Evolutionary conservation across 495 filamentous ascomycete species (phyloP).

Genomic region (Parachaetomium inaequale): DNA sequence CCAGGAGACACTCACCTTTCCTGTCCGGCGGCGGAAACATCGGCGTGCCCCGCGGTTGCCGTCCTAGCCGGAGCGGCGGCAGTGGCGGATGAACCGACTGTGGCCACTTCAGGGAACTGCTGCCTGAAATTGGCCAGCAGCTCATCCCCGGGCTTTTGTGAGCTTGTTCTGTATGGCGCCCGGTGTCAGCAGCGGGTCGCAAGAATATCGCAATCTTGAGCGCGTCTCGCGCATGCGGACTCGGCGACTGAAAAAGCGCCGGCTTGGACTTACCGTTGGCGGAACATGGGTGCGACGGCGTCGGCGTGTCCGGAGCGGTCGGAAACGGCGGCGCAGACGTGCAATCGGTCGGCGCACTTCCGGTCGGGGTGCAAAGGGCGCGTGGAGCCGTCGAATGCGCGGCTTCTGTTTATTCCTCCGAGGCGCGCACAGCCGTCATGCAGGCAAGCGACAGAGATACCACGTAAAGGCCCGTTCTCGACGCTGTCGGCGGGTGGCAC

Average conservation of each 20-base stretch:
- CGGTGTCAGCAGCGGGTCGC: slow-evolving; percentile 26
- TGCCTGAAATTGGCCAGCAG: slow-evolving; percentile 80
- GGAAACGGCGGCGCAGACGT: background rate
- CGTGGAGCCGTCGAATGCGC: background rate
- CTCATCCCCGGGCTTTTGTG: slow-evolving; percentile 83
- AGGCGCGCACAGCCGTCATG: slow-evolving; percentile 7
- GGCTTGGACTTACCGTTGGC: slow-evolving; percentile 33
- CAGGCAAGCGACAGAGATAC: background rate
- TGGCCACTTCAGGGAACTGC: slow-evolving; percentile 63
- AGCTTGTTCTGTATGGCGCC: slow-evolving; percentile 59
- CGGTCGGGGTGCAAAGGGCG: background rate
- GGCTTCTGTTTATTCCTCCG: background rate
- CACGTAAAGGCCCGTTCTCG: background rate
- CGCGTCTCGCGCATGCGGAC: background rate
- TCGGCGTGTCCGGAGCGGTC: slow-evolving; percentile 19
- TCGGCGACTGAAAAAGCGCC: background rate
- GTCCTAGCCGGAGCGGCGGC: slow-evolving; percentile 36
- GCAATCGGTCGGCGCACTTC: background rate
- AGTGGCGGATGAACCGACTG: slow-evolving; percentile 34
- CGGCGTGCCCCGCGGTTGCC: slow-evolving; percentile 35
- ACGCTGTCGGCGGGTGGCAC: background rate
- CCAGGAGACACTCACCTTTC: slow-evolving; percentile 52
- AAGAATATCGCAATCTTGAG: background rate
- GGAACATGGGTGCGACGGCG: slow-evolving; percentile 35
- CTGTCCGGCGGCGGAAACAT: slow-evolving; percentile 40